Conservation (phyloP, 352 stramenopile species). For the Pythium sp. region DNA sequence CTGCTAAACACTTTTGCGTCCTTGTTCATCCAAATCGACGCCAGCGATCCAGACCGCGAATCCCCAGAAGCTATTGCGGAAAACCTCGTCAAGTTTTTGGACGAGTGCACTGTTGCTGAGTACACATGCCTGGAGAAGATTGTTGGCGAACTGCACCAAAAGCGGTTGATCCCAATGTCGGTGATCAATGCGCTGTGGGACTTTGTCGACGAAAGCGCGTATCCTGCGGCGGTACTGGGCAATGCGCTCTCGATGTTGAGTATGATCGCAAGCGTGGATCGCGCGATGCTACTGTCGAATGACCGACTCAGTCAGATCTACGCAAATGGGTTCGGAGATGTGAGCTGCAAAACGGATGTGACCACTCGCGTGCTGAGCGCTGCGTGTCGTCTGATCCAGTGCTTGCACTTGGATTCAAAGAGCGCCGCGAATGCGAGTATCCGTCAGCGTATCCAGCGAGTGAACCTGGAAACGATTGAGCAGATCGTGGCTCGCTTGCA, state of each 20-base stretch:
- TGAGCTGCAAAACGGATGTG: constrained; percentile 45
- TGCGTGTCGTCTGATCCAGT: constrained; percentile 62
- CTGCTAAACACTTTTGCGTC: constrained; percentile 82
- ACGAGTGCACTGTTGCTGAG: constrained; percentile 75
- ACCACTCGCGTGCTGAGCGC: constrained; percentile 55
- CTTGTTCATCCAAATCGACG: constrained; percentile 59
- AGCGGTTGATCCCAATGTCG: constrained; percentile 54
- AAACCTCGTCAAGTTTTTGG: constrained; percentile 71
- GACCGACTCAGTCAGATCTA: constrained; percentile 56
- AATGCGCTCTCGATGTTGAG: constrained; percentile 62
- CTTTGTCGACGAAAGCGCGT: constrained; percentile 58
- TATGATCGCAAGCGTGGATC: constrained; percentile 68
- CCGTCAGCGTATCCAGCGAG: constrained; percentile 51
- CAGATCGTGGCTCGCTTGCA: constrained; percentile 88
- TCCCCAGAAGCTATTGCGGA: constrained; percentile 49
- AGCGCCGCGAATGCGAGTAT: constrained; percentile 31
- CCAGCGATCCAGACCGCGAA: constrained; percentile 35
- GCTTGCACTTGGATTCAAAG: constrained; percentile 56
- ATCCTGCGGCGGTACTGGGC: constrained; percentile 52
- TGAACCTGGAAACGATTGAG: constrained; percentile 87
- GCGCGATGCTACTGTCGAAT: constrained; percentile 60
- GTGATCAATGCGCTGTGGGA: constrained; percentile 71
- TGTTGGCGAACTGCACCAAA: constrained; percentile 56
- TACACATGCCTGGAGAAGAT: constrained; percentile 79
- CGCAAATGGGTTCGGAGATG: constrained; percentile 51